A percentile compares a stretch with the other conserved stretches of the same genome.
phyloP scores from a whole-genome alignment of 148 eudicot genomes.

The Camellia granthamiana region DNA sequence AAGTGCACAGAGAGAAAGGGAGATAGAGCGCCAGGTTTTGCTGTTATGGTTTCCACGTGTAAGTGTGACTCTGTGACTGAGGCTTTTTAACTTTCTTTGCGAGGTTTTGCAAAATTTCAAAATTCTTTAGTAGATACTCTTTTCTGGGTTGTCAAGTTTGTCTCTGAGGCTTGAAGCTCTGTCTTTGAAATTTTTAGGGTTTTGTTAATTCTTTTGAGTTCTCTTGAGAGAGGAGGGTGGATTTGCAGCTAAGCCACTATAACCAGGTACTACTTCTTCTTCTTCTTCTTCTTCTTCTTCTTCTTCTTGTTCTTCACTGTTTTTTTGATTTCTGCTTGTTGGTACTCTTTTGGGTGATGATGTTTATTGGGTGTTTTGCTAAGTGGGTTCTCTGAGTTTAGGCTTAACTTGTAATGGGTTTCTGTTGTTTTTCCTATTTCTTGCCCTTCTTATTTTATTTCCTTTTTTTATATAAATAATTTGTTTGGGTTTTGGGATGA shows the following conservation, averaged over 20 bases:
- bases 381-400: background rate
- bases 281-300: too few species aligned
- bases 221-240: background rate
- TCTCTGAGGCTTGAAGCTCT: background rate
- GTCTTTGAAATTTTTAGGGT: constrained; percentile 10
- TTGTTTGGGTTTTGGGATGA: background rate
- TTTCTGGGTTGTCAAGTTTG: background rate
- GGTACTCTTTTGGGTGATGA: background rate
- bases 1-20: background rate
- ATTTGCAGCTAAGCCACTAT: background rate
- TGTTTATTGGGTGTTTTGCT: background rate
- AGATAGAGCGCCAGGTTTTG: background rate
- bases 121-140: background rate
- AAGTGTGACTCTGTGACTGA: background rate
- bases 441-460: background rate
- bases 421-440: background rate
- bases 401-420: background rate
- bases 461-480: background rate
- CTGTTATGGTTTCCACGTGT: constrained; percentile 6
- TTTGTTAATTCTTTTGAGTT: constrained; percentile 7
- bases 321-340: background rate
- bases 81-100: background rate
- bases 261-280: background rate
- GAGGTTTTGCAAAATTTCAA: background rate
- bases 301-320: background rate